Conservation (phyloP, 345 rosid genomes). For the Eucalyptus lansdowneana region DNA sequence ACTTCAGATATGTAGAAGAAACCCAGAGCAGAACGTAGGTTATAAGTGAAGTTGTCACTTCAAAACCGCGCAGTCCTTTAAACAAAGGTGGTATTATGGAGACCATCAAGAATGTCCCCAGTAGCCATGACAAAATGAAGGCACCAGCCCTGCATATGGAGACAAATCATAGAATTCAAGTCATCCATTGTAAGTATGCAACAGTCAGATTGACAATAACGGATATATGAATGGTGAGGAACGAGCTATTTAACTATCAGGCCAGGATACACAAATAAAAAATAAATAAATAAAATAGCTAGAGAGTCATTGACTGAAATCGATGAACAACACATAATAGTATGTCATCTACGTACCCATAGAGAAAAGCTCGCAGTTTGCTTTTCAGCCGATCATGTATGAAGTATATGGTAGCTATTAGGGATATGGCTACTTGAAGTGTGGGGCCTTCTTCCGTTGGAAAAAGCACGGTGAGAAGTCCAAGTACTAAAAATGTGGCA, state of each 20-base stretch:
- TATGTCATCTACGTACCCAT: constrained; percentile 40
- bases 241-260: background rate
- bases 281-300: background rate
- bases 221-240: background rate
- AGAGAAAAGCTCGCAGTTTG: constrained; percentile 61
- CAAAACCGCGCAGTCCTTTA: constrained; percentile 76
- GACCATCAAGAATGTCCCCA: constrained; percentile 96
- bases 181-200: background rate
- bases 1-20: constrained; percentile 66
- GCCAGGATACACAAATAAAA: background rate
- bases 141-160: constrained; percentile 54
- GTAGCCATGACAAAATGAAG: constrained; percentile 74
- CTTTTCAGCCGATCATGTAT: constrained; percentile 61
- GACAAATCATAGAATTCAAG: background rate
- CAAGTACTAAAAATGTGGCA: constrained; percentile 58
- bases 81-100: constrained; percentile 75
- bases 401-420: constrained; percentile 69
- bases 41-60: constrained; percentile 72
- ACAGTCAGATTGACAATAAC: background rate
- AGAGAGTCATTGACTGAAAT: background rate
- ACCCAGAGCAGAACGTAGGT: constrained; percentile 79
- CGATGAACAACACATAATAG: background rate
- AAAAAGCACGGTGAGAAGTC: constrained; percentile 61
- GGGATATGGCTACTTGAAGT: constrained; percentile 70
- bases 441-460: constrained; percentile 99